Evolutionary conservation across 305 asterid species (phyloP).

Genomic region (Plantago rigida): DNA sequence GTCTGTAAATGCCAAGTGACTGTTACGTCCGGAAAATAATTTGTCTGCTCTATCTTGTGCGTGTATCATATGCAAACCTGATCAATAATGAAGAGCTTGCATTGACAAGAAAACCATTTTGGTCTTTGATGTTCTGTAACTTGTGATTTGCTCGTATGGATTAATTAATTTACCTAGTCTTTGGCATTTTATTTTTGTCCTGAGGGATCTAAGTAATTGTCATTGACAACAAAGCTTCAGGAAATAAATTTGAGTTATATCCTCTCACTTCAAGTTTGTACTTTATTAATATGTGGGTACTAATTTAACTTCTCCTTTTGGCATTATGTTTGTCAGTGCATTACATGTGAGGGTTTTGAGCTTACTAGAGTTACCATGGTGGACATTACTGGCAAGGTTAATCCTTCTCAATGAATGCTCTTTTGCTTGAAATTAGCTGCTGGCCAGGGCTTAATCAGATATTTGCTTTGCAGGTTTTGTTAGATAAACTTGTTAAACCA

Average conservation of each 20-base stretch:
- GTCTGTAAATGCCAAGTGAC: not conserved
- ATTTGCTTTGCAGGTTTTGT: conserved; percentile 64
- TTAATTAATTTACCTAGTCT: not conserved
- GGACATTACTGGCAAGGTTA: conserved; percentile 71
- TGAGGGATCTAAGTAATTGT: not conserved
- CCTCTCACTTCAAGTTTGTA: not conserved
- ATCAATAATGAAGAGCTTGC: not conserved
- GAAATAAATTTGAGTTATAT: not conserved
- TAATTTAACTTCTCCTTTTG: conserved; percentile 11
- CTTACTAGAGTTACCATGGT: conserved; percentile 80
- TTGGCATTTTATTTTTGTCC: not conserved
- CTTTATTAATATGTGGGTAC: conserved; percentile 9
- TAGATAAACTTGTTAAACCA: conserved; percentile 91
- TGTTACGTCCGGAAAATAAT: not conserved
- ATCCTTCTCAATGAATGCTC: no score
- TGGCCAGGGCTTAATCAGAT: not conserved
- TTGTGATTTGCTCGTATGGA: not conserved
- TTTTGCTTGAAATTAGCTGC: not conserved
- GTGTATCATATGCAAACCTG: not conserved
- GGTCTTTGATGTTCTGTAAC: not conserved
- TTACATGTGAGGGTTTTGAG: conserved; percentile 78
- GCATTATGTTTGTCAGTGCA: conserved; percentile 50
- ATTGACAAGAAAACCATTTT: not conserved
- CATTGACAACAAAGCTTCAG: not conserved
- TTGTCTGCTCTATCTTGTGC: not conserved